Conservation (phyloP, 768 basidiomycete species). For the Lactifluus hygrophoroides region DNA sequence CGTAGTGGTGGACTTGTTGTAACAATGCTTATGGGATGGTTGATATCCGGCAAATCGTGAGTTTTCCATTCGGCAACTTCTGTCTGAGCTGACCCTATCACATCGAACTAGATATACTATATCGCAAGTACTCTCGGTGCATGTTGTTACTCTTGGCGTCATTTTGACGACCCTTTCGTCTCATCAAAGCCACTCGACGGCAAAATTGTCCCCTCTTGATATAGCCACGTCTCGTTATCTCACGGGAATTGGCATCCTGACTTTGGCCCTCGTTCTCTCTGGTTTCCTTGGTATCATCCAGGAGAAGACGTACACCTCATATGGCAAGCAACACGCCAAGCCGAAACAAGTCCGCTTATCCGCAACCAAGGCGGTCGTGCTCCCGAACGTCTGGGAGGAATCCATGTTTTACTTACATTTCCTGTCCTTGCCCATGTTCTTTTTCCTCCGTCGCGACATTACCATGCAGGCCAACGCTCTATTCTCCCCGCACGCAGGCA, state of each 20-base stretch:
- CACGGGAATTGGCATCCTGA: slow-evolving; percentile 65
- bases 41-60: slow-evolving; percentile 55
- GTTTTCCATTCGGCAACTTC: slow-evolving; percentile 22
- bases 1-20: slow-evolving; percentile 81
- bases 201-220: slow-evolving; percentile 4
- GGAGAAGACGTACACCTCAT: slow-evolving; percentile 63
- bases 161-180: slow-evolving; percentile 76
- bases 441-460: slow-evolving; percentile 49
- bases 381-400: slow-evolving; percentile 58
- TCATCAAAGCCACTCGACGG: slow-evolving; percentile 17
- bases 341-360: slow-evolving; percentile 17
- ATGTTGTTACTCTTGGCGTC: slow-evolving; percentile 77
- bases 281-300: slow-evolving; percentile 79
- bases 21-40: slow-evolving; percentile 73
- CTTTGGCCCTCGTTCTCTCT: slow-evolving; percentile 68
- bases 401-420: slow-evolving; percentile 88
- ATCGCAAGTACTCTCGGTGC: slow-evolving; percentile 61
- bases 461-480: slow-evolving; percentile 36
- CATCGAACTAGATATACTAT: slow-evolving; percentile 42
- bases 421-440: slow-evolving; percentile 71
- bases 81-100: slow-evolving; percentile 14
- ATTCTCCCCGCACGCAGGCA: background rate
- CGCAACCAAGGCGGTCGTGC: background rate
- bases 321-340: slow-evolving; percentile 25
- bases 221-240: slow-evolving; percentile 41